These are phyloP conservation scores for Sphaerosporella brunnea DNA, from an alignment of 495 filamentous ascomycete species.

Conservation along the genomic window DNA sequence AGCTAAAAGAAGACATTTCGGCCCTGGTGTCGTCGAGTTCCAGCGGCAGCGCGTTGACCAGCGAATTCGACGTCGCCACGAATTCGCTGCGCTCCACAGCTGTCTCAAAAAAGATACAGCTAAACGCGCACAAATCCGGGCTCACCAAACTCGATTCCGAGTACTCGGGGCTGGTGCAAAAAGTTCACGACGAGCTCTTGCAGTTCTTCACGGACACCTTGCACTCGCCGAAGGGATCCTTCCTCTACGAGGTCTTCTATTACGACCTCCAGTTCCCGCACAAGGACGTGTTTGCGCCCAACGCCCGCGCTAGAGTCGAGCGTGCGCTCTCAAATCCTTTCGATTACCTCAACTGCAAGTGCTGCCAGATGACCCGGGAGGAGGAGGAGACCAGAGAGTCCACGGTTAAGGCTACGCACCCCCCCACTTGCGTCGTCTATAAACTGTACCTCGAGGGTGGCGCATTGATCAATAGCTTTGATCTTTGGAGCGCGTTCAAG, in stretches of 20 bases:
- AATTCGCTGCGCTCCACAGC: conserved; percentile 65
- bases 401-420: conserved; percentile 43
- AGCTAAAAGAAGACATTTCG: conserved; percentile 26
- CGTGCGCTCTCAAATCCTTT: conserved; percentile 63
- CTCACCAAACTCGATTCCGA: conserved; percentile 55
- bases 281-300: conserved; percentile 60
- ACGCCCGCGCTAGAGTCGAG: conserved; percentile 60
- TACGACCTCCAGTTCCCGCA: conserved; percentile 67
- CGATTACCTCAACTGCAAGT: conserved; percentile 67
- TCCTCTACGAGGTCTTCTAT: conserved; percentile 65
- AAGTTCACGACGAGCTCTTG: conserved; percentile 38
- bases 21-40: conserved; percentile 29
- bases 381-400: conserved; percentile 7
- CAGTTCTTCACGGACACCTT: conserved; percentile 36
- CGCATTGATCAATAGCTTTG: conserved; percentile 66
- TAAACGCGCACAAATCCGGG: conserved; percentile 61
- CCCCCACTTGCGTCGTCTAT: conserved; percentile 67
- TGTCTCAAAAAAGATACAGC: conserved; percentile 66
- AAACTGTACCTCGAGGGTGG: conserved; percentile 84
- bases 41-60: conserved; percentile 33
- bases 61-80: conserved; percentile 54
- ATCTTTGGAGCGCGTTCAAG: conserved; percentile 78
- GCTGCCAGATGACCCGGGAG: conserved; percentile 34
- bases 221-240: conserved; percentile 29
- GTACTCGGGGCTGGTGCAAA: conserved; percentile 59